These are phyloP conservation scores for Chlorokybus atmophyticus DNA, from an alignment of 139 green algal genomes.

Conservation along the genomic window DNA sequence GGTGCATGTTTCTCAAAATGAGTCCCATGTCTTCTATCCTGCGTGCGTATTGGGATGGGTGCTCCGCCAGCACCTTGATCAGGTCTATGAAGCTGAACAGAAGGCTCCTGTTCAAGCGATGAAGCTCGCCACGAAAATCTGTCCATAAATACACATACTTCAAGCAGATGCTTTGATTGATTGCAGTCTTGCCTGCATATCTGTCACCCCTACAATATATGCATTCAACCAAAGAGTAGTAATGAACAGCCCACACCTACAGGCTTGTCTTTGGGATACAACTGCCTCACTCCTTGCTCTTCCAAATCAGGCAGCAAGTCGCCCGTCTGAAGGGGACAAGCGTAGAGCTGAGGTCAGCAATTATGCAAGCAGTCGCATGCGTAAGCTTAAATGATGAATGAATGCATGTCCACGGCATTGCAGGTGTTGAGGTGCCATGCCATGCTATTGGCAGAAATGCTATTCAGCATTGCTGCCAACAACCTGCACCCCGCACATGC, in stretches of 20 bases:
- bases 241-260: not conserved
- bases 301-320: not conserved
- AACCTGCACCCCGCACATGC: not conserved
- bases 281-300: not conserved
- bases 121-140: conserved; percentile 32
- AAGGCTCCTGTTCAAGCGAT: conserved; percentile 43
- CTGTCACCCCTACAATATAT: not conserved
- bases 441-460: not conserved
- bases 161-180: not conserved
- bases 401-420: too few species aligned
- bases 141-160: not conserved
- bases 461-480: not conserved
- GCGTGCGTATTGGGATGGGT: conserved; percentile 31
- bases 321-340: not conserved
- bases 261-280: not conserved
- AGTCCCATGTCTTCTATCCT: conserved; percentile 36
- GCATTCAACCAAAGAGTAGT: not conserved
- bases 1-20: conserved; percentile 48
- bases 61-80: conserved; percentile 32
- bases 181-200: not conserved
- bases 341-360: too few species aligned
- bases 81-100: conserved; percentile 40
- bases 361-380: too few species aligned
- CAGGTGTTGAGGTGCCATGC: not conserved
- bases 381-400: too few species aligned